Conservation (phyloP, 176 grass and related monocot species). For the Chloris gayana region DNA sequence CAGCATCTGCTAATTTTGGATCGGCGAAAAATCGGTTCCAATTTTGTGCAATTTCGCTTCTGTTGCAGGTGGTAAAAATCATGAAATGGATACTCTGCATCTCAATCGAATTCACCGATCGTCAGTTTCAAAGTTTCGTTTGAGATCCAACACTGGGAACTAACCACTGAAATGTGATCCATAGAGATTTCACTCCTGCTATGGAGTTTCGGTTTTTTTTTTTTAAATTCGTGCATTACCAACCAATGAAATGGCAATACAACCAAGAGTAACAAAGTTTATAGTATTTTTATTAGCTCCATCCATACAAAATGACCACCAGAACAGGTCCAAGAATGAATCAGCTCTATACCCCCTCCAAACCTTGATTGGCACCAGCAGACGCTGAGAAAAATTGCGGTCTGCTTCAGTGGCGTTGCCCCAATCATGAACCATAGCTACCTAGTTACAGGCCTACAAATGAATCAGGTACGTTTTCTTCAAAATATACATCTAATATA, state of each 20-base stretch:
- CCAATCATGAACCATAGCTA: not conserved
- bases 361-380: slow-evolving; percentile 27
- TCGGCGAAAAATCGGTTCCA: too few relatives aligned
- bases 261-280: not conserved
- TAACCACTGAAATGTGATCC: too few relatives aligned
- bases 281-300: not conserved
- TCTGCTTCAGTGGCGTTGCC: slow-evolving; percentile 16
- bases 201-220: too few relatives aligned
- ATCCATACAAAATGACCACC: slow-evolving; percentile 23
- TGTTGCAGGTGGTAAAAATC: too few relatives aligned
- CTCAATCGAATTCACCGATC: too few relatives aligned
- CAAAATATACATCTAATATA: slow-evolving; percentile 37
- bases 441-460: slow-evolving; percentile 29
- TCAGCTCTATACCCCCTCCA: slow-evolving; percentile 18
- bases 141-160: too few relatives aligned
- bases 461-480: slow-evolving; percentile 36
- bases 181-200: too few relatives aligned
- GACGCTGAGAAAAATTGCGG: slow-evolving; percentile 44
- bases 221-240: too few relatives aligned
- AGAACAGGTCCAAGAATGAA: slow-evolving; percentile 17
- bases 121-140: too few relatives aligned
- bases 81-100: too few relatives aligned
- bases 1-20: too few relatives aligned
- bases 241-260: not conserved
- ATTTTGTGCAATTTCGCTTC: too few relatives aligned